phyloP scores from a whole-genome alignment of 2,329 filamentous ascomycete genomes.

The Fusarium sp. region DNA sequence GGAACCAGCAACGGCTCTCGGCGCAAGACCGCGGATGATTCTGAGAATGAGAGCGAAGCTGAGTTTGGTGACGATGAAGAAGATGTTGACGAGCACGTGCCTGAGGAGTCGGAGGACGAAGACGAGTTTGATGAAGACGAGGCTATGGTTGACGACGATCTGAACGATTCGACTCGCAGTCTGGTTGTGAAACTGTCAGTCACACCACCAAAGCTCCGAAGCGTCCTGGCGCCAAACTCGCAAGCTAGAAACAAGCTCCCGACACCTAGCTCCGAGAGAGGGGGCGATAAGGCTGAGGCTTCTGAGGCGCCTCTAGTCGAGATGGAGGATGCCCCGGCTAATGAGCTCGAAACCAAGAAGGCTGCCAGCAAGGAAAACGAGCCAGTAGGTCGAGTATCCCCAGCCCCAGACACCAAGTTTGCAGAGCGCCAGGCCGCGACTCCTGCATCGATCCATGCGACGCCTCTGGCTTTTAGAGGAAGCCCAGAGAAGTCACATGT shows the following conservation, averaged over 20 bases:
- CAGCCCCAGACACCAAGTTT: slow-evolving; percentile 14
- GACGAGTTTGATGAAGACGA: slow-evolving; percentile 66
- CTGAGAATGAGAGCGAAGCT: slow-evolving; percentile 74
- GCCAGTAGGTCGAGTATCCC: slow-evolving; percentile 14
- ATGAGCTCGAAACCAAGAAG: not conserved
- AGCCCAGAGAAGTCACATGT: slow-evolving; percentile 65
- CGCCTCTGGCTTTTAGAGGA: slow-evolving; percentile 65
- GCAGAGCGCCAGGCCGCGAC: slow-evolving; percentile 40
- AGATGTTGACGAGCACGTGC: slow-evolving; percentile 71
- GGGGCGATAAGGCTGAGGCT: slow-evolving; percentile 18
- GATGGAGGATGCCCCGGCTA: slow-evolving; percentile 41
- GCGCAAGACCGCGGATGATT: slow-evolving; percentile 58
- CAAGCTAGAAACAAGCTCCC: slow-evolving; percentile 39
- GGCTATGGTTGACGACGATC: slow-evolving; percentile 62
- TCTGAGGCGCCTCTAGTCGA: slow-evolving; percentile 34
- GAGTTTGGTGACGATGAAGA: slow-evolving; percentile 79
- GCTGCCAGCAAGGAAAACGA: slow-evolving; percentile 9
- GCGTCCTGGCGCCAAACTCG: slow-evolving; percentile 40
- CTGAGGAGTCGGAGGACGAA: slow-evolving; percentile 66
- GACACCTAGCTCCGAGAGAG: slow-evolving; percentile 34
- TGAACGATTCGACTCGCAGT: slow-evolving; percentile 61
- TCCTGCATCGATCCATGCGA: slow-evolving; percentile 49
- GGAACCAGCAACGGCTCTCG: slow-evolving; percentile 46
- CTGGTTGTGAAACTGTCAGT: slow-evolving; percentile 77
- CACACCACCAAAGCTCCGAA: slow-evolving; percentile 52